Evolutionary conservation across 2,329 filamentous ascomycete species (phyloP).

Genomic region (Penicillium capsulatum): DNA sequence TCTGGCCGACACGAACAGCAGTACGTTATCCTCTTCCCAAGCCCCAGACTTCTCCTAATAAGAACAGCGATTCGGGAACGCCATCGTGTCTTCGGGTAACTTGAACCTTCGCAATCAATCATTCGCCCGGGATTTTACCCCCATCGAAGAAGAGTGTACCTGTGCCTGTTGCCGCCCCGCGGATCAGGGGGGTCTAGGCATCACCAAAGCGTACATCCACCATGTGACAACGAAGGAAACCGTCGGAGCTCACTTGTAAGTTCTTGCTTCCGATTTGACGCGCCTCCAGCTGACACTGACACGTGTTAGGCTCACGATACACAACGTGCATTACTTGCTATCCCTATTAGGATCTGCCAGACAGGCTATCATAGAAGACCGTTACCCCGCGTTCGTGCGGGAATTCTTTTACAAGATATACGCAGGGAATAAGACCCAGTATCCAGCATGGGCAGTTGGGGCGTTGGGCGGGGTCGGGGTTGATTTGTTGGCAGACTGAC

Average conservation of each 20-base stretch:
- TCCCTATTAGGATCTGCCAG: slow-evolving; percentile 73
- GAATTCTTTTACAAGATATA: slow-evolving; percentile 76
- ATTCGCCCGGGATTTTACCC: slow-evolving; percentile 74
- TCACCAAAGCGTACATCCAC: slow-evolving; percentile 85
- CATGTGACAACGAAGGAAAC: slow-evolving; percentile 94
- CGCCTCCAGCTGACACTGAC: slow-evolving; percentile 10
- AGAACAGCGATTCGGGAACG: slow-evolving; percentile 77
- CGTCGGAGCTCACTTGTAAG: slow-evolving; percentile 69
- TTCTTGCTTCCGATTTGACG: not conserved
- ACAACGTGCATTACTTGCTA: slow-evolving; percentile 92
- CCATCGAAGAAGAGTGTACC: slow-evolving; percentile 76
- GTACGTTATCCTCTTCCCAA: slow-evolving; percentile 38
- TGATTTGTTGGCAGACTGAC: slow-evolving; percentile 54
- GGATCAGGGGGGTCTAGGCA: slow-evolving; percentile 66
- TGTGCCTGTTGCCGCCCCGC: slow-evolving; percentile 71
- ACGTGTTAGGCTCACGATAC: slow-evolving; percentile 69
- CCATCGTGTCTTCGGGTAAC: slow-evolving; percentile 75
- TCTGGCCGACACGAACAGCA: slow-evolving; percentile 95
- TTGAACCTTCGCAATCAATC: slow-evolving; percentile 75
- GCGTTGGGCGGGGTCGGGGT: slow-evolving; percentile 77
- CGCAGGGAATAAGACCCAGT: slow-evolving; percentile 55
- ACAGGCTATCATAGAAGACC: slow-evolving; percentile 74
- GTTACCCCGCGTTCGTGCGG: slow-evolving; percentile 71
- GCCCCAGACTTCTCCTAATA: slow-evolving; percentile 3
- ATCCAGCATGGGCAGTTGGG: slow-evolving; percentile 79